Percentiles rank a stretch among this genome's conserved stretches.
Conservation (phyloP, 345 rosid genomes). For the Turritis glabra region DNA sequence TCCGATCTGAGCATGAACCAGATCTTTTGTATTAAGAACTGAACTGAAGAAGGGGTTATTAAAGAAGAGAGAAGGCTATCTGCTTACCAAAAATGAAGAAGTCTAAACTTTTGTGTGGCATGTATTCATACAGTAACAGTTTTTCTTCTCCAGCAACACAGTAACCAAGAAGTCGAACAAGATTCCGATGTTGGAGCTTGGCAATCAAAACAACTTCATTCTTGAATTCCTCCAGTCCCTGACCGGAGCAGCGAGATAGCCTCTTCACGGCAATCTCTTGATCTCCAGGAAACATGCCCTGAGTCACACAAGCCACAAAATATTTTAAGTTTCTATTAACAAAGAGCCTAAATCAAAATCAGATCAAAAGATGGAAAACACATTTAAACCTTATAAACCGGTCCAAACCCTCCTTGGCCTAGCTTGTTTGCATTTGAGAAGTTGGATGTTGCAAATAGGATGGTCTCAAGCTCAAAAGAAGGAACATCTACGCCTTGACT, state of each 20-base stretch:
- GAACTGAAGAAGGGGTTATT: not conserved
- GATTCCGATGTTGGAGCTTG: slow-evolving; percentile 71
- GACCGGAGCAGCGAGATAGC: slow-evolving; percentile 57
- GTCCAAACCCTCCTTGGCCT: slow-evolving; percentile 82
- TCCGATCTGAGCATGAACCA: slow-evolving; percentile 42
- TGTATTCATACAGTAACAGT: slow-evolving; percentile 63
- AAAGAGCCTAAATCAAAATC: not conserved
- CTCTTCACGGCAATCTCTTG: slow-evolving; percentile 64
- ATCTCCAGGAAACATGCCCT: slow-evolving; percentile 54
- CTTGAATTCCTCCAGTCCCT: slow-evolving; percentile 65
- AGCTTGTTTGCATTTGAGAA: slow-evolving; percentile 67
- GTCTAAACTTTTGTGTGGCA: slow-evolving; percentile 73
- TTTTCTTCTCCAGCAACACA: slow-evolving; percentile 60
- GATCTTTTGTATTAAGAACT: slow-evolving; percentile 16
- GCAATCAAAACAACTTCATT: slow-evolving; percentile 68
- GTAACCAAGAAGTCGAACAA: slow-evolving; percentile 65
- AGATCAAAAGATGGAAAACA: not conserved
- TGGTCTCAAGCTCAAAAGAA: slow-evolving; percentile 54
- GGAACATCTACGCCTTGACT: slow-evolving; percentile 53
- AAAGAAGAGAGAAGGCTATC: not conserved
- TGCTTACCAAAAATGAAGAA: slow-evolving; percentile 57
- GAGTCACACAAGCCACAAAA: not conserved
- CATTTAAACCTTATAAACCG: slow-evolving; percentile 60
- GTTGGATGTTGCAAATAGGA: slow-evolving; percentile 60
- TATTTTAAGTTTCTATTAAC: not conserved